These are phyloP conservation scores for Streptanthus diversifolius DNA, from an alignment of 345 rosid genomes.

Conservation along the genomic window DNA sequence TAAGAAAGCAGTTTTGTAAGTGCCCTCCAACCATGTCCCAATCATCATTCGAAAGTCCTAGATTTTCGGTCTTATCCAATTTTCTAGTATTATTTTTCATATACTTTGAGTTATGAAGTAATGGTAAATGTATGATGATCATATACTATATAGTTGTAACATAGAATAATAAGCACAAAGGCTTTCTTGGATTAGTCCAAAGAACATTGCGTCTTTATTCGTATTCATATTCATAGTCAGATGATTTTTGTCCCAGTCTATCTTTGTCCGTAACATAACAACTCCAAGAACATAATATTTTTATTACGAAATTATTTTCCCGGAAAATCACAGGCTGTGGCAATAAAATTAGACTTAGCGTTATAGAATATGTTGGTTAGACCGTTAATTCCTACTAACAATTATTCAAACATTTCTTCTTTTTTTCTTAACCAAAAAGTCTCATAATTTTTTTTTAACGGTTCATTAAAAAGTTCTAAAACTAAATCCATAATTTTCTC, in stretches of 20 bases:
- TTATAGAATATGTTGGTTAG: too few species aligned
- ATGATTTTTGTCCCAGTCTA: not conserved
- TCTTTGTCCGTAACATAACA: not conserved
- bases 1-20: constrained; percentile 16
- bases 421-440: not conserved
- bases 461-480: too few species aligned
- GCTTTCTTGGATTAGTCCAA: not conserved
- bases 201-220: not conserved
- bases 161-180: not conserved
- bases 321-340: not conserved
- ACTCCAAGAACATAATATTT: not conserved
- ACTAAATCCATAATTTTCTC: too few species aligned
- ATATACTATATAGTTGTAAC: not conserved
- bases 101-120: not conserved
- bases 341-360: not conserved
- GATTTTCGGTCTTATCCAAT: not conserved
- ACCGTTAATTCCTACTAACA: not conserved
- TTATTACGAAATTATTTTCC: not conserved
- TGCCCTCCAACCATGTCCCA: constrained; percentile 23
- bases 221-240: not conserved
- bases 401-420: not conserved
- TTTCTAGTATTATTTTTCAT: not conserved
- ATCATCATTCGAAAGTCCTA: constrained; percentile 22
- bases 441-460: not conserved
- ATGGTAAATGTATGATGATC: not conserved